Evolutionary conservation across 176 grass and related monocot genomes (phyloP), one percentile per base, ranked within the genome.

Genomic region (Carex cristatella): DNA sequence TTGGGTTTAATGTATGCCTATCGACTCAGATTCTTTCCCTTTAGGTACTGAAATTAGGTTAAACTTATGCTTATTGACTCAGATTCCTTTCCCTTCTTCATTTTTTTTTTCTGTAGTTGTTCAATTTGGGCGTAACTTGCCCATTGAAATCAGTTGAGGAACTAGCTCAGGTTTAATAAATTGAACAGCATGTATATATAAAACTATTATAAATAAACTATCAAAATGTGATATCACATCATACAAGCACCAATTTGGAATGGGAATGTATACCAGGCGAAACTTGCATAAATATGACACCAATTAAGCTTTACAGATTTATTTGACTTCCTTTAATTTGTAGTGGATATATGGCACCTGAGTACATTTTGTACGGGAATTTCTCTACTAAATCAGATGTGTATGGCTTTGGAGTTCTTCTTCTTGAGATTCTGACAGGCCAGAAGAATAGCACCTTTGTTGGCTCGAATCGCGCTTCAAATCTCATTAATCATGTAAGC

Each of bases 311-410:
- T 70, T 42, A 42, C 15, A 3, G 7, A n/a, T 42, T n/a, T 0
- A 10, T 9, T 33, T 40, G 1, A 9, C 5, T 8, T 44, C 2
- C 16, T 8, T 70, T 44, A 9, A 81, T 10, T 10, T 81, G 79
- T 2, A 82, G 80, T 82, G 80, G 80, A 18, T 82, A 82, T 48
- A 66, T 82, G 80, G 57, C 80, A 46, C 80, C 80, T 2, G 80
- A 82, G 33, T 82, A 82, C 23, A 65, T 82, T 31, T 51, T 82
- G 59, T 4, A 51, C 11, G 80, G 80, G 1, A 82, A 82, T 63
- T 66, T 65, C 35, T 82, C 80, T 19, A 11, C 80, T 46, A 82
- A 82, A 64, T 82, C 80, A 40, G 80, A 82, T 64, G 80, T 82
- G 32, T 82, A 82, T 48, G 46, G 57, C 44, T 82, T 82, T 49